Base-by-base conservation (phyloP, 805 yeast species). In the Spathaspora arborariae region DNA sequence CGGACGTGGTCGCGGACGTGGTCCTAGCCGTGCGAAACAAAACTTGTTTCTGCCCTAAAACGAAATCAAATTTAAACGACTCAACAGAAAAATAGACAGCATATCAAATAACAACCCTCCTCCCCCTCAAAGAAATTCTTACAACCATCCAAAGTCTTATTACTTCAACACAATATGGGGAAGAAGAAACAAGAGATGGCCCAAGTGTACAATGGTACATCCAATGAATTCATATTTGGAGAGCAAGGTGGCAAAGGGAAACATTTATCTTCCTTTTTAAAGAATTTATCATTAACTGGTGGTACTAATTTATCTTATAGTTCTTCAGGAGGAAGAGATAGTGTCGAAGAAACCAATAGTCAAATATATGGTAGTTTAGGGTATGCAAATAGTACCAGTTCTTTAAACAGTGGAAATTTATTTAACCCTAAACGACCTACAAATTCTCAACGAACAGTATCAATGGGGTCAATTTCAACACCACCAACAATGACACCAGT, bases 201-300 rank as follows among this genome's bases (percentile, higher is more conserved):
- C 11, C 77, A 72, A 59, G 67, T 70, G 20, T 70, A 70, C 54
- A 54, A 50, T 46, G 58, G 56, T 41, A 48, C 65, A 47, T 65
- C 62, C 55, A 78, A 79, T 51, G 89, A 84, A 58, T 84, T 81
- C 55, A 67, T 82, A 15, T 84, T 84, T 53, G 84, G 83, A 20
- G 87, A 83, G 54, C 74, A 76, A 36, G 89, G 89, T 16, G 88
- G 88, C 11, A 71, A 75, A 40, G 88, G 88, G 2, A 80, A 80
- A 47, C 72, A 80, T 36, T 69, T 80, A 10, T 68, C 82, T 48
- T 67, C 78, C 40, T 76, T 79, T 58, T 64, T 80, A 47, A 72
- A 70, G 51, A 70, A 75, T 38, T 64, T 72, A 24, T 67, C 74
- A 37, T 57, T 71, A 44, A 69, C 76, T 2, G 65, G 69, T 3